Evolutionary conservation across 2,329 filamentous ascomycete genomes (phyloP).

Genomic region (Penicillium freii): DNA sequence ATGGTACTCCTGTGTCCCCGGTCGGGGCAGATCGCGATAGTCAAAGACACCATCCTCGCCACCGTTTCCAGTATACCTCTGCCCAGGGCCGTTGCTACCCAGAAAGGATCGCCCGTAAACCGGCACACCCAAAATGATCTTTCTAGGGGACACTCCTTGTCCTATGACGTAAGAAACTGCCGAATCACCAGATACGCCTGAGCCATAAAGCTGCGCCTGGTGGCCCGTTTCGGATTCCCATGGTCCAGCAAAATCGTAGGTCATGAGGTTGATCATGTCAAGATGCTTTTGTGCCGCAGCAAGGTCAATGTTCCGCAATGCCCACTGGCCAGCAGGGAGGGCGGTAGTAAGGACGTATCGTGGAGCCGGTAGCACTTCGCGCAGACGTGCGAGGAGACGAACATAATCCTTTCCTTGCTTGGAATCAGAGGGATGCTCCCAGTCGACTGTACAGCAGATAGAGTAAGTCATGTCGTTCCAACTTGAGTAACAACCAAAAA

Average conservation of each 20-base stretch:
- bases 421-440: slow-evolving; percentile 69
- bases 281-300: slow-evolving; percentile 61
- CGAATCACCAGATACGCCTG: slow-evolving; percentile 60
- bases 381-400: slow-evolving; percentile 63
- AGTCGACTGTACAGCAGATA: slow-evolving; percentile 62
- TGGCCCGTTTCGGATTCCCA: slow-evolving; percentile 69
- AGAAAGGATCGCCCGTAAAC: slow-evolving; percentile 74
- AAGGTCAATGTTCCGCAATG: slow-evolving; percentile 69
- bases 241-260: slow-evolving; percentile 74
- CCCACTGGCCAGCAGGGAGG: slow-evolving; percentile 65
- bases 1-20: slow-evolving; percentile 62
- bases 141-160: slow-evolving; percentile 65
- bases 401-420: slow-evolving; percentile 70
- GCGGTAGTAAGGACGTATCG: slow-evolving; percentile 69
- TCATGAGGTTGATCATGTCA: slow-evolving; percentile 74
- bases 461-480: neutral
- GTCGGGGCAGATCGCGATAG: slow-evolving; percentile 66
- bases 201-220: slow-evolving; percentile 70
- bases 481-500: neutral
- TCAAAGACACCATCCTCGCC: slow-evolving; percentile 71
- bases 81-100: slow-evolving; percentile 62
- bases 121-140: slow-evolving; percentile 73
- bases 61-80: slow-evolving; percentile 52
- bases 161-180: slow-evolving; percentile 64
- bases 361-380: slow-evolving; percentile 65